These are phyloP conservation scores for Trichophaea hybrida DNA, from an alignment of 2,329 filamentous ascomycete species.

Conservation along the genomic window DNA sequence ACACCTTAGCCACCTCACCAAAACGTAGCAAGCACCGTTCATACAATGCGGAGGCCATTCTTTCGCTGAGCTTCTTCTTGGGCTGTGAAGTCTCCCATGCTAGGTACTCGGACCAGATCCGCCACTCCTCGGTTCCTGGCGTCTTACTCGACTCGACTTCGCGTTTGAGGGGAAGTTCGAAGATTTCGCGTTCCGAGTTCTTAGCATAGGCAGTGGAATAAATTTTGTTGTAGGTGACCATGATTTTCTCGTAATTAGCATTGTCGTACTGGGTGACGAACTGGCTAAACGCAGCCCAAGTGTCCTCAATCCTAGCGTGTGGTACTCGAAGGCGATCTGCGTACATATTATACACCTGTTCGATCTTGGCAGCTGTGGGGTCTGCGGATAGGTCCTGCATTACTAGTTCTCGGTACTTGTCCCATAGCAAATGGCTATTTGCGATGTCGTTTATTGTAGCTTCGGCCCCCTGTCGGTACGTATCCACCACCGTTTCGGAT, in stretches of 20 bases:
- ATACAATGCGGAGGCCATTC: conserved; percentile 27
- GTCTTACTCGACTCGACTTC: conserved; percentile 38
- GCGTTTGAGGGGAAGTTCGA: conserved; percentile 51
- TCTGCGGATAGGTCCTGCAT: conserved; percentile 48
- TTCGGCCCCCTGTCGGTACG: conserved; percentile 58
- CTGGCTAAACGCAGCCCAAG: conserved; percentile 57
- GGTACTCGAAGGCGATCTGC: conserved; percentile 56
- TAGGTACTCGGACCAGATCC: conserved; percentile 53
- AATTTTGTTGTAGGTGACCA: conserved; percentile 51
- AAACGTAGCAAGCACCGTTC: conserved; percentile 26
- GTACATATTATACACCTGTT: conserved; percentile 54
- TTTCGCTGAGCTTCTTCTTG: conserved; percentile 41
- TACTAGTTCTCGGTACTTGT: conserved; percentile 60
- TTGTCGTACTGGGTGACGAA: conserved; percentile 60
- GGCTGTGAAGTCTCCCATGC: conserved; percentile 64
- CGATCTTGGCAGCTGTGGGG: conserved; percentile 39
- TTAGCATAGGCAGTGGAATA: conserved; percentile 50
- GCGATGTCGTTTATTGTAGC: conserved; percentile 36
- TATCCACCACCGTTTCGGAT: conserved; percentile 48
- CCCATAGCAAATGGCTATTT: conserved; percentile 59
- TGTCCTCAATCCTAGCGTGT: conserved; percentile 60
- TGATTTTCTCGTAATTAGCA: conserved; percentile 55
- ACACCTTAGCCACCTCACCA: conserved; percentile 24
- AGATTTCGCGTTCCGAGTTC: conserved; percentile 49
- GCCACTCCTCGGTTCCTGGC: conserved; percentile 39